Evolutionary conservation across 2,329 filamentous ascomycete genomes (phyloP).

Genomic region (Fusarium fracticaudum): DNA sequence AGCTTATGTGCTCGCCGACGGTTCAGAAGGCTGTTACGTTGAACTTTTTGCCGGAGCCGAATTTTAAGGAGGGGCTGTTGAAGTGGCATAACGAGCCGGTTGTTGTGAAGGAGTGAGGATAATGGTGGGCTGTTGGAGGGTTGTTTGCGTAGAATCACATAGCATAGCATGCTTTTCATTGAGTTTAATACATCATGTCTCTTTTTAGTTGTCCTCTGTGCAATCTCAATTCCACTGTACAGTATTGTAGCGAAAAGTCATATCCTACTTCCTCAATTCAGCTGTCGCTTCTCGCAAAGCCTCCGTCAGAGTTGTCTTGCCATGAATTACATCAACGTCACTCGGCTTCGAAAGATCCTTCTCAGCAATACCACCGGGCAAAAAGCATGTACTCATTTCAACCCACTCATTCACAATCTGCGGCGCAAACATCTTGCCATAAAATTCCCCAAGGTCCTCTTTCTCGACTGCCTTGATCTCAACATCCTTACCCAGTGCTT

Average conservation of each 20-base stretch:
- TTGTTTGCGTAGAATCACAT: background rate
- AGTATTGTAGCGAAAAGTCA: no score
- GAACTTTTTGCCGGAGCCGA: conserved; percentile 23
- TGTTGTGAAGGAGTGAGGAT: background rate
- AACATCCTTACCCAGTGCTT: conserved; percentile 40
- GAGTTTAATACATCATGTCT: background rate
- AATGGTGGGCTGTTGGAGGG: rapidly evolving
- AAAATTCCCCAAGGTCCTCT: conserved; percentile 35
- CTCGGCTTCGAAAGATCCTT: conserved; percentile 15
- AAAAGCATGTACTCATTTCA: conserved; percentile 45
- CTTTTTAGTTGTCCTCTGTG: rapidly evolving
- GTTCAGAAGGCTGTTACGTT: conserved; percentile 22
- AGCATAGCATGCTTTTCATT: background rate
- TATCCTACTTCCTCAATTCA: background rate
- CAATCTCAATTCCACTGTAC: no score
- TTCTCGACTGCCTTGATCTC: conserved; percentile 43
- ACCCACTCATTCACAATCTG: conserved; percentile 41
- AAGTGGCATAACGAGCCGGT: conserved; percentile 22
- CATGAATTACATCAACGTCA: conserved; percentile 33
- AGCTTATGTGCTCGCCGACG: conserved; percentile 22
- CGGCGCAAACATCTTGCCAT: conserved; percentile 34
- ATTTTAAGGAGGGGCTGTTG: conserved; percentile 12
- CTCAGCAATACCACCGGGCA: conserved; percentile 41
- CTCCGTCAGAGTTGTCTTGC: conserved; percentile 32
- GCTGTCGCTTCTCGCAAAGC: conserved; percentile 13